phyloP scores from a whole-genome alignment of 2,329 filamentous ascomycete genomes.

The Alternaria brassicae region DNA sequence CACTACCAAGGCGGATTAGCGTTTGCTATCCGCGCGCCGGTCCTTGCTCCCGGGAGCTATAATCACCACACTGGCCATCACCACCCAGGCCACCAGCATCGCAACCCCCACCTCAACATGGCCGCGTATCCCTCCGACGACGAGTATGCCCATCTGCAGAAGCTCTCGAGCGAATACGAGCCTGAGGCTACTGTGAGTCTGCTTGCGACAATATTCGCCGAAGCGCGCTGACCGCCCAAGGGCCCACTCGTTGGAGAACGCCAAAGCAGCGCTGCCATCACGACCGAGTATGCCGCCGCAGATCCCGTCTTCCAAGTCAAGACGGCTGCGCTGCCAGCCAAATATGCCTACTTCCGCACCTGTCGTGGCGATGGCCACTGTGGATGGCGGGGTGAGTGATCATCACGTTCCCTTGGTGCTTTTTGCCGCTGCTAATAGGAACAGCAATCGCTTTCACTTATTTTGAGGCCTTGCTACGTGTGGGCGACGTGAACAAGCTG shows the following conservation, averaged over 20 bases:
- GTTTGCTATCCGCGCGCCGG: constrained; percentile 48
- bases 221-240: constrained; percentile 57
- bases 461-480: constrained; percentile 81
- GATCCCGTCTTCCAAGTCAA: constrained; percentile 86
- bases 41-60: constrained; percentile 45
- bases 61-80: constrained; percentile 44
- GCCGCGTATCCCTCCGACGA: constrained; percentile 54
- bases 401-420: background rate
- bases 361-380: constrained; percentile 95
- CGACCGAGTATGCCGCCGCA: constrained; percentile 85
- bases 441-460: constrained; percentile 91
- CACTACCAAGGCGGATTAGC: constrained; percentile 40
- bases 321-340: constrained; percentile 80
- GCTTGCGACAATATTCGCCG: constrained; percentile 19
- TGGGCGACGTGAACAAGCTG: constrained; percentile 69
- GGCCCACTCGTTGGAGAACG: constrained; percentile 83
- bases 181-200: constrained; percentile 63
- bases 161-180: constrained; percentile 67
- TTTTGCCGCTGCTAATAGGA: constrained; percentile 35
- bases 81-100: constrained; percentile 34
- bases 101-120: constrained; percentile 47
- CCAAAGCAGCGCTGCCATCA: constrained; percentile 77
- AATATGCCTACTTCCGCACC: constrained; percentile 85
- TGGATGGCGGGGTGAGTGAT: constrained; percentile 87
- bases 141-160: constrained; percentile 67